Evolutionary conservation across 371 early-diverging fungal genomes (phyloP).

Genomic region (Batrachochytrium dendrobatidis): DNA sequence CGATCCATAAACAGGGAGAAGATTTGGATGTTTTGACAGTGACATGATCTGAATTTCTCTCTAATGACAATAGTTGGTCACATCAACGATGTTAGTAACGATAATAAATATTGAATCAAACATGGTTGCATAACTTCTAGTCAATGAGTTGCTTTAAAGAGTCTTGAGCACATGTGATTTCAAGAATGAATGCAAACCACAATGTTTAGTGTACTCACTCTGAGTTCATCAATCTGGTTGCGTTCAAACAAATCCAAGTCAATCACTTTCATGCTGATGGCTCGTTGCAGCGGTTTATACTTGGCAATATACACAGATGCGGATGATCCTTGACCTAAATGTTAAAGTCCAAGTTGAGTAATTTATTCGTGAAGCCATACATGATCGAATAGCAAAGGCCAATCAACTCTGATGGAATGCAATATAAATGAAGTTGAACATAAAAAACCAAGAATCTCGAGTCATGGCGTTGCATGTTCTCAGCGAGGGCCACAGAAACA

Average conservation of each 20-base stretch:
- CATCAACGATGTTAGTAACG: slow-evolving; percentile 3
- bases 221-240: slow-evolving; percentile 85
- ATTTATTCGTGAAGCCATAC: neutral
- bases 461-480: neutral
- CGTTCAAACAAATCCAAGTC: slow-evolving; percentile 89
- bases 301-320: slow-evolving; percentile 76
- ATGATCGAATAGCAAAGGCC: neutral
- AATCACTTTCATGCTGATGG: slow-evolving; percentile 80
- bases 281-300: slow-evolving; percentile 62
- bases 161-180: neutral
- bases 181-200: neutral
- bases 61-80: too few relatives aligned
- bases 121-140: slow-evolving; percentile 6
- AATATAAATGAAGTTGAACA: neutral
- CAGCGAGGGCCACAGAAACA: neutral
- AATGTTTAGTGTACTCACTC: slow-evolving; percentile 41
- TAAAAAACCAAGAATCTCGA: neutral
- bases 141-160: neutral
- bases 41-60: slow-evolving; percentile 83
- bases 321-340: slow-evolving; percentile 79
- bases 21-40: slow-evolving; percentile 75
- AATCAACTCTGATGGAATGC: neutral
- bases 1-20: slow-evolving; percentile 73
- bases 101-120: slow-evolving; percentile 5
- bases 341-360: slow-evolving; percentile 5